Evolutionary conservation across 108 stramenopile genomes (phyloP).

Genomic region (Nitzschia palea): DNA sequence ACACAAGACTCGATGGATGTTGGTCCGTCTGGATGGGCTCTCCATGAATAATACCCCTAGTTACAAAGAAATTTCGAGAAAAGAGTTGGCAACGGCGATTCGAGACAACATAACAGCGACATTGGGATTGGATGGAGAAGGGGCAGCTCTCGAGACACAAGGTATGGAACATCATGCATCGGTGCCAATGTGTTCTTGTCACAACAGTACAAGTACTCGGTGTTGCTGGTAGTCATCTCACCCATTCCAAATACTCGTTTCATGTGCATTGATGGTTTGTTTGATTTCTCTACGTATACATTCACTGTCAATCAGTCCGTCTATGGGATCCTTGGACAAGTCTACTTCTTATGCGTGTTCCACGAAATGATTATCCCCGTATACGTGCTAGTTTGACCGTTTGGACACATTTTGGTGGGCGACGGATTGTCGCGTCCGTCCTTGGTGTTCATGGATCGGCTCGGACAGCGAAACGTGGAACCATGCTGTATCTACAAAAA

Average conservation of each 20-base stretch:
- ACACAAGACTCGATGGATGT: constrained; percentile 68
- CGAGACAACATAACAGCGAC: constrained; percentile 8
- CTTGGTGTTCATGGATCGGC: constrained; percentile 63
- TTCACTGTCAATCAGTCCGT: constrained; percentile 32
- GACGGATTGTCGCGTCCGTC: constrained; percentile 43
- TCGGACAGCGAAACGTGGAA: constrained; percentile 61
- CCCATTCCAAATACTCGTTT: too few species aligned
- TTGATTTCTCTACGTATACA: not conserved
- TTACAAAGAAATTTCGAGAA: too few species aligned
- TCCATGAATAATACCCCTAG: too few species aligned
- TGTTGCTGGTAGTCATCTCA: too few species aligned
- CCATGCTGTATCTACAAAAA: constrained; percentile 35
- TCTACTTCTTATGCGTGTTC: constrained; percentile 55
- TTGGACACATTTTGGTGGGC: not conserved
- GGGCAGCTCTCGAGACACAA: constrained; percentile 18
- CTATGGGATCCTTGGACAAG: constrained; percentile 50
- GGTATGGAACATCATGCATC: constrained; percentile 14
- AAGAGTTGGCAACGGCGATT: constrained; percentile 19
- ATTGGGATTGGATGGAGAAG: constrained; percentile 33
- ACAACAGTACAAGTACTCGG: too few species aligned
- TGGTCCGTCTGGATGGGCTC: constrained; percentile 58
- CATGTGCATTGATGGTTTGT: too few species aligned
- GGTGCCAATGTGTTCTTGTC: too few species aligned
- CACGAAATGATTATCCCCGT: constrained; percentile 41
- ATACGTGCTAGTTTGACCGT: constrained; percentile 50